Base-by-base conservation (phyloP, 441 rosid species). In the Pelargonium citronellum region DNA sequence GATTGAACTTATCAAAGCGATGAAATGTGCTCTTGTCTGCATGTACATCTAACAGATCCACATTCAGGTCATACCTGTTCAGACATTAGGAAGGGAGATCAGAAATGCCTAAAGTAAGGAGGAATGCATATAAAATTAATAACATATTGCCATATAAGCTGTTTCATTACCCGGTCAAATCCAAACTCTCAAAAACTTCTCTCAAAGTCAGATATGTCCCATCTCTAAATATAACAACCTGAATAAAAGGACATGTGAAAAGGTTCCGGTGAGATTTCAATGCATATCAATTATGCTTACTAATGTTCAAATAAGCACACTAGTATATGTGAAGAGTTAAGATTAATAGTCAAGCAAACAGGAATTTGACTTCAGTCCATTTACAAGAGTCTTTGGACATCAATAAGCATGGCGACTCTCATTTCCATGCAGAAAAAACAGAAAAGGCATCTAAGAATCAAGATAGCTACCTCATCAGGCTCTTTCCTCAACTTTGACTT, bases 1-100 rank as follows among this genome's bases (percentile, higher is more conserved):
- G 95, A 76, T 95, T 95, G 81, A 95, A 95, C 87, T 95, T 95
- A 75, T 92, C 99, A 84, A 95, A 95, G 22, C 99, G 98, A 79
- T 95, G 99, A 81, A 95, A 95, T 39, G 99, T 95, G 83, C 99
- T 95, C 83, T 95, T 95, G 82, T 95, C 99, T 53, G 98, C 99
- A 63, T 95, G 99, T 78, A 95, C 99, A 83, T 95, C 99, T 85
- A 95, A 81, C 74, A 95, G 97, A 76, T 92, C 99, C 71, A 95
- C 98, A 75, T 91, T 95, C 75, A 95, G 81, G 80, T 95, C 99
- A 85, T 92, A 82, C 86, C 99, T 95, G 84, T 68, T 67, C 72
- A 69, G 68, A 58, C 16, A 79, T 64, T 77, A 39, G 24, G n/a
- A 3, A 57, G 58, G 11, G 68, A 20, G 37, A 74, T 66, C 17